Evolutionary conservation across 108 stramenopile genomes (phyloP).

Genomic region (Aurantiochytrium sp.): DNA sequence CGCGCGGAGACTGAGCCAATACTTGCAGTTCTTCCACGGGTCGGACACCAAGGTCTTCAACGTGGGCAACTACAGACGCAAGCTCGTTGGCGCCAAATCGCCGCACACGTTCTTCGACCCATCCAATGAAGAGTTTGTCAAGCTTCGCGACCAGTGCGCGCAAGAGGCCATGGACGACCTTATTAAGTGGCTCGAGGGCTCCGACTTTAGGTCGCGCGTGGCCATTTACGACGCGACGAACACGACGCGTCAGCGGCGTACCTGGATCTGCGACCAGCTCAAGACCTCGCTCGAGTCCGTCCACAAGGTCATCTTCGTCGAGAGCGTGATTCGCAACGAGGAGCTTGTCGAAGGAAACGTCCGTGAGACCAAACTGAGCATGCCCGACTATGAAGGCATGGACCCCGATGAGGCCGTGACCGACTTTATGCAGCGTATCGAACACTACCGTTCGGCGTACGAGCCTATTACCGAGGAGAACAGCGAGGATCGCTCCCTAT

Average conservation of each 20-base stretch:
- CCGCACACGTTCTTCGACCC: conserved; percentile 80
- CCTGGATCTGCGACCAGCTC: conserved; percentile 32
- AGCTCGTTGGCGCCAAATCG: conserved; percentile 31
- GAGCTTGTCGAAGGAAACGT: conserved; percentile 72
- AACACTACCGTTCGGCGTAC: conserved; percentile 72
- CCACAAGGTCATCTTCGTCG: conserved; percentile 80
- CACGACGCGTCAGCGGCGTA: conserved; percentile 64
- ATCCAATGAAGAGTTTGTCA: conserved; percentile 57
- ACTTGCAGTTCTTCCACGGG: conserved; percentile 79
- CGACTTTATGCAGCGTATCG: conserved; percentile 75
- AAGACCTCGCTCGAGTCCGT: conserved; percentile 29
- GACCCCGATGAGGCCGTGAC: conserved; percentile 62
- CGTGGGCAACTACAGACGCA: conserved; percentile 77
- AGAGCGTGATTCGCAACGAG: conserved; percentile 74
- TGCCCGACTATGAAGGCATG: conserved; percentile 74
- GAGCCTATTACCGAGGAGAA: conserved; percentile 59
- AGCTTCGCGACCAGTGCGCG: conserved; percentile 61
- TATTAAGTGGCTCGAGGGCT: conserved; percentile 55
- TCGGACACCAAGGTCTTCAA: conserved; percentile 80
- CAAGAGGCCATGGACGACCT: conserved; percentile 77
- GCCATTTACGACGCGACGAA: conserved; percentile 96
- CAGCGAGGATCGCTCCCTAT: conserved; percentile 51
- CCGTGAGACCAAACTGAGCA: conserved; percentile 70
- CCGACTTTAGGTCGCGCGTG: conserved; percentile 71
- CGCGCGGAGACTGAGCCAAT: conserved; percentile 82